These are phyloP conservation scores for Babesia caballi DNA, from an alignment of 169 alveolate species.

Conservation along the genomic window DNA sequence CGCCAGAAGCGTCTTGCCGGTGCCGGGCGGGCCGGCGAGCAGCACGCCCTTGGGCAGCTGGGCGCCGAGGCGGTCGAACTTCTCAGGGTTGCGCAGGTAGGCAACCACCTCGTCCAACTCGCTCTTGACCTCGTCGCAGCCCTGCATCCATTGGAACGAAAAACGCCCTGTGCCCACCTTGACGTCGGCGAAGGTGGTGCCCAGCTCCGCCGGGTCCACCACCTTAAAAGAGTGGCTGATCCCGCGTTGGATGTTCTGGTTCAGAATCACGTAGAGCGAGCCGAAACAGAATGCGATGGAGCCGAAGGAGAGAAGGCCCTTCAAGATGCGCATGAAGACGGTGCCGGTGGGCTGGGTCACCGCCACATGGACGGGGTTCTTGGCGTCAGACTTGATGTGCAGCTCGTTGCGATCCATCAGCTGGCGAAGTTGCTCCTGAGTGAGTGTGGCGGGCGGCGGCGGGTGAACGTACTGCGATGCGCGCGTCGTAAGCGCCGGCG, in stretches of 20 bases:
- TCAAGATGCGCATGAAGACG: conserved; percentile 11
- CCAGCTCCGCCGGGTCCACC: conserved; percentile 52
- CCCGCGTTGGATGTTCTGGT: conserved; percentile 74
- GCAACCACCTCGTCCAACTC: conserved; percentile 73
- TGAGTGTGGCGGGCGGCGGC: background rate
- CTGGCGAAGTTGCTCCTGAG: conserved; percentile 1
- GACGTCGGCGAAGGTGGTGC: conserved; percentile 63
- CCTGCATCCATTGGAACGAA: conserved; percentile 33
- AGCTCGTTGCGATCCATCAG: conserved; percentile 40
- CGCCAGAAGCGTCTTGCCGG: conserved; percentile 91
- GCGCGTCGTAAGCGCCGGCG: background rate
- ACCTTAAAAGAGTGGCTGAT: conserved; percentile 47
- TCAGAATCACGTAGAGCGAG: conserved; percentile 44
- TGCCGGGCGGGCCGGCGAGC: conserved; percentile 80
- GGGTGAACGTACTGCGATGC: background rate
- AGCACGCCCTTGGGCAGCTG: conserved; percentile 93
- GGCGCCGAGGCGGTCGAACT: conserved; percentile 90
- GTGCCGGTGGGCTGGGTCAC: conserved; percentile 35
- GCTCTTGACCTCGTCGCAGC: conserved; percentile 66
- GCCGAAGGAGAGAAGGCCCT: conserved; percentile 35
- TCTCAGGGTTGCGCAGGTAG: conserved; percentile 83
- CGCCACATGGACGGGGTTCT: conserved; percentile 57
- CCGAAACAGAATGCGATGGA: conserved; percentile 62
- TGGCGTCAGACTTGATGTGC: conserved; percentile 36
- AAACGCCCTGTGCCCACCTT: conserved; percentile 42